Conservation (phyloP, 208 protist genomes). For the Trypanosomatidae sp. region DNA sequence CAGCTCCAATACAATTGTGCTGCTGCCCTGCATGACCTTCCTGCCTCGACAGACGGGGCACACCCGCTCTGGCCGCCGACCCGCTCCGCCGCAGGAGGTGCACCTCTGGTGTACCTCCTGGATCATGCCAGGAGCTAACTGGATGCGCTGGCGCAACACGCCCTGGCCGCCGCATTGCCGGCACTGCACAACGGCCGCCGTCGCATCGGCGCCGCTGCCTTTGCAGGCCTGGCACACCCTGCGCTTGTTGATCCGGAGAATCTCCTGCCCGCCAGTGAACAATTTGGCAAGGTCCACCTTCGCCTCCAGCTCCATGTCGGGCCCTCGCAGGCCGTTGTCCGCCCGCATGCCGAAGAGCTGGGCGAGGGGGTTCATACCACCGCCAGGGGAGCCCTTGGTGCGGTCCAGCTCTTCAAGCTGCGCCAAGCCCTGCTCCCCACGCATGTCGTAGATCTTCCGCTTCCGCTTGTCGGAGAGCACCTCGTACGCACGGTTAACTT, state of each 20-base stretch:
- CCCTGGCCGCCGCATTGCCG: conserved; percentile 60
- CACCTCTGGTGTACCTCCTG: conserved; percentile 82
- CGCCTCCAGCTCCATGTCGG: conserved; percentile 74
- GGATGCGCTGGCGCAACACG: conserved; percentile 61
- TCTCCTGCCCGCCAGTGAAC: conserved; percentile 88
- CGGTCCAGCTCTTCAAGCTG: conserved; percentile 61
- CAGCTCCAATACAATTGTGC: conserved; percentile 62
- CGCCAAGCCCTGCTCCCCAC: conserved; percentile 82
- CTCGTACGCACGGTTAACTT: conserved; percentile 90
- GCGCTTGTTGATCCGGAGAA: conserved; percentile 83
- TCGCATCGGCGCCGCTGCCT: conserved; percentile 46
- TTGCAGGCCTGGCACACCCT: conserved; percentile 84
- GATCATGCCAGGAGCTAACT: conserved; percentile 72
- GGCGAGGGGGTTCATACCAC: conserved; percentile 43
- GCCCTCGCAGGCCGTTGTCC: conserved; percentile 58
- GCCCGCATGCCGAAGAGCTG: conserved; percentile 52
- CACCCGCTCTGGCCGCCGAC: conserved; percentile 65
- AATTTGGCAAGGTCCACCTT: conserved; percentile 89
- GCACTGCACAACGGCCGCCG: conserved; percentile 40
- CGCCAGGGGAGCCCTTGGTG: conserved; percentile 15
- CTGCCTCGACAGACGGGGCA: conserved; percentile 80
- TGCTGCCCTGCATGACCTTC: conserved; percentile 48
- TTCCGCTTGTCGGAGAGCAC: conserved; percentile 88
- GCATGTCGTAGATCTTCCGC: conserved; percentile 93
- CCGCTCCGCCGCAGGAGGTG: conserved; percentile 81